phyloP scores from a whole-genome alignment of 2,329 filamentous ascomycete species.

The Fusarium sp. region DNA sequence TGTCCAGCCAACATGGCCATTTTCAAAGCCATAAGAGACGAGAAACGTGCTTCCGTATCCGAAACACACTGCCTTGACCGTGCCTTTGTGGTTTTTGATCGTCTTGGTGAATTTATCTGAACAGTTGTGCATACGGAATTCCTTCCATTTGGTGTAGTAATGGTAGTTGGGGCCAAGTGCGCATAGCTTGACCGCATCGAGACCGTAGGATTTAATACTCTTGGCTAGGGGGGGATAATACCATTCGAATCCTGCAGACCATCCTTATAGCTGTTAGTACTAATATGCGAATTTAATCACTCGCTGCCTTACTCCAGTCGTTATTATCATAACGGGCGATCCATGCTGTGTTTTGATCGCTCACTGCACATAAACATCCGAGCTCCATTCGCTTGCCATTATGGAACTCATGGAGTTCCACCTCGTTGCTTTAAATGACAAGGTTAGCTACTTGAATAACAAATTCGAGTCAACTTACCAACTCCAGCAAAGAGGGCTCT shows the following conservation, averaged over 20 bases:
- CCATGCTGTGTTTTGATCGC: neutral
- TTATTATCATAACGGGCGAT: neutral
- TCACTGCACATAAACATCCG: neutral
- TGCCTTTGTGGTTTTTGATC: neutral
- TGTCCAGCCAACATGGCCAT: neutral
- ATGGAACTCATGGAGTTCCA: neutral
- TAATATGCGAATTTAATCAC: too few species aligned
- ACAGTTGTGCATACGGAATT: neutral
- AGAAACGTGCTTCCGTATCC: neutral
- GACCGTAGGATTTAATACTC: neutral
- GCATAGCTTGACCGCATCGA: neutral
- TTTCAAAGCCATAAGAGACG: neutral
- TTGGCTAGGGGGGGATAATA: neutral
- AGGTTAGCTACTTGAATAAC: neutral
- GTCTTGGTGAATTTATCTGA: neutral
- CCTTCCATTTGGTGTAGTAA: neutral
- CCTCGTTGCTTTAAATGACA: neutral
- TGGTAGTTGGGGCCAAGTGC: neutral
- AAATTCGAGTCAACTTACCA: neutral
- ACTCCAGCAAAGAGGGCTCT: neutral
- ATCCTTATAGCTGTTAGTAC: neutral
- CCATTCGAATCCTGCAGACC: neutral
- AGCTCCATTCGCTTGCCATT: neutral
- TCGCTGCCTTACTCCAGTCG: neutral
- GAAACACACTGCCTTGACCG: neutral